These are phyloP conservation scores for Pichia ethanolica DNA, from an alignment of 805 yeast species.

Conservation along the genomic window DNA sequence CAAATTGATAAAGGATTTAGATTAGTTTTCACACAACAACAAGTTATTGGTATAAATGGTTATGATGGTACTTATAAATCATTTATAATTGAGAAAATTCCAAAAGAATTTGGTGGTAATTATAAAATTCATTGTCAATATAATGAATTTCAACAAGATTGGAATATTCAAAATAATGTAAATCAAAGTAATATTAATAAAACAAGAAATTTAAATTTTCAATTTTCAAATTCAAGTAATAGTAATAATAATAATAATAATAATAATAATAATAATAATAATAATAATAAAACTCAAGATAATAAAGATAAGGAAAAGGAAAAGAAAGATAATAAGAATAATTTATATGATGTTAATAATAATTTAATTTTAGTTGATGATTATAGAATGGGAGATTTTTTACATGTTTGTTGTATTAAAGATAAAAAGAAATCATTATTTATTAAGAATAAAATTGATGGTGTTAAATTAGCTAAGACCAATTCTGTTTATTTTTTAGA, in stretches of 20 bases:
- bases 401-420: slow-evolving; percentile 18
- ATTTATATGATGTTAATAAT: not conserved
- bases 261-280: not conserved
- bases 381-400: slow-evolving; percentile 14
- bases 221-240: not conserved
- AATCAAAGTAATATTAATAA: not conserved
- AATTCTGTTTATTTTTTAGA: slow-evolving; percentile 26
- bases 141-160: slow-evolving; percentile 14
- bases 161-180: slow-evolving; percentile 6
- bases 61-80: slow-evolving; percentile 8
- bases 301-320: not conserved
- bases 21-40: slow-evolving; percentile 25
- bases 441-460: slow-evolving; percentile 22
- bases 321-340: not conserved
- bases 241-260: not conserved
- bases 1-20: slow-evolving; percentile 25
- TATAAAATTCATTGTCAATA: slow-evolving; percentile 13
- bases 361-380: slow-evolving; percentile 8
- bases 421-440: slow-evolving; percentile 18
- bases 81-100: slow-evolving; percentile 20
- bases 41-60: slow-evolving; percentile 8
- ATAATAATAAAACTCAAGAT: too few relatives aligned
- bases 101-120: slow-evolving; percentile 15
- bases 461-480: slow-evolving; percentile 25
- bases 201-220: not conserved